These are phyloP conservation scores for Citrus medica DNA, from an alignment of 345 rosid species.

Conservation along the genomic window DNA sequence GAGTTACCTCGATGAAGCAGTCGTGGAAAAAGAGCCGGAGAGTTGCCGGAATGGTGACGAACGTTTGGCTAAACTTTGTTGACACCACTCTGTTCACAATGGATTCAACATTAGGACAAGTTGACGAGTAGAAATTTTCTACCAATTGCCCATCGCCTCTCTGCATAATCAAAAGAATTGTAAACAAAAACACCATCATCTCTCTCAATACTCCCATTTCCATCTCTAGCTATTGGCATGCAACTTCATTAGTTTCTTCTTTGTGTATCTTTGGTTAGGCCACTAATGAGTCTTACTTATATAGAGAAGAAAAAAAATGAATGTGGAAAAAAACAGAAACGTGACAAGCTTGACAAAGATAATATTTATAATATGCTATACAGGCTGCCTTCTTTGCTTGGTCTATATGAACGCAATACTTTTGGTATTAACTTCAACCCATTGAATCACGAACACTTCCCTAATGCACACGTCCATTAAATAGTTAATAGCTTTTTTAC, in stretches of 20 bases:
- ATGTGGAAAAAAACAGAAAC: background rate
- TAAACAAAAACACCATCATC: slow-evolving; percentile 16
- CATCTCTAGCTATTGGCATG: background rate
- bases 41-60: slow-evolving; percentile 71
- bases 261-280: background rate
- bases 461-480: no score
- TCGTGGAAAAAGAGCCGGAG: slow-evolving; percentile 94
- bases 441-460: no score
- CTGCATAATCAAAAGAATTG: slow-evolving; percentile 21
- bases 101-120: slow-evolving; percentile 63
- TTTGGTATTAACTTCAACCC: no score
- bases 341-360: background rate
- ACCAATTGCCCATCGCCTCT: slow-evolving; percentile 43
- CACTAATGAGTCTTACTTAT: background rate
- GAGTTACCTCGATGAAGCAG: slow-evolving; percentile 67
- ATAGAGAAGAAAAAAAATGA: background rate
- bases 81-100: slow-evolving; percentile 58
- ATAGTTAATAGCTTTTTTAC: no score
- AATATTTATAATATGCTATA: background rate
- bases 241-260: background rate
- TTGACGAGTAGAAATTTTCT: slow-evolving; percentile 51
- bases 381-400: background rate
- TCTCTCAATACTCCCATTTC: background rate
- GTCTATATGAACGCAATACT: background rate
- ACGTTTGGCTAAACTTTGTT: slow-evolving; percentile 48